Evolutionary conservation across 768 basidiomycete genomes (phyloP), one percentile per base, ranked within the genome.

Genomic region (Trametes maxima): DNA sequence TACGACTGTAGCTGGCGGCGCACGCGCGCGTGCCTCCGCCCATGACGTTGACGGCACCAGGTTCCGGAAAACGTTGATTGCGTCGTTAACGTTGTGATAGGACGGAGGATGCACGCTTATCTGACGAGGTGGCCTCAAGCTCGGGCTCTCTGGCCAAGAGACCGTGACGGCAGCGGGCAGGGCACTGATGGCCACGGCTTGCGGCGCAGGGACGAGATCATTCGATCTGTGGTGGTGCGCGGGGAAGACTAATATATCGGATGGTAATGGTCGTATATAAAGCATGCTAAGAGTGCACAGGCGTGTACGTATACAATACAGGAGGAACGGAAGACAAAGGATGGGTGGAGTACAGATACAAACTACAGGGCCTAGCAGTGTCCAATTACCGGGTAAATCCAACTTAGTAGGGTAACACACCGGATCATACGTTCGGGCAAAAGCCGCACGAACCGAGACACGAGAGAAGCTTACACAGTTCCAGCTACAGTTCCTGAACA

Each of bases 191-290:
- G 17, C n/a, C 22, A 42, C 24, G 22, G 22, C 10, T 43, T 35
- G 57, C 57, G 56, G 56, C 56, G 47, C 56, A 50, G 56, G 39
- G 45, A 24, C 55, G 28, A 57, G 55, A 57, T 39, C 55, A 37
- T 47, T 57, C 55, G 55, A 57, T 57, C 45, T 22, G 54, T 33
- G 47, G 21, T 24, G 21, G 16, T 16, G 36, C n/a, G 5, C 36
- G 40, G 6, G 24, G 35, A 46, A 13, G 47, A 11, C 24, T n/a
- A 12, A 33, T 49, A n/a, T 49, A 49, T n/a, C 28, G 24, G 14
- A 16, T 22, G 45, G 12, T 21, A 3, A 13, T 13, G 10, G 19
- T 21, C 13, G 7, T n/a, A n/a, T 40, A 40, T n/a, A 40, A 40
- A 40, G 39, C 39, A 4, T 40, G 39, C 12, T 13, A n/a, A n/a